Evolutionary conservation across 2,329 filamentous ascomycete genomes (phyloP).

Genomic region (Sporothrix euskadiensis): DNA sequence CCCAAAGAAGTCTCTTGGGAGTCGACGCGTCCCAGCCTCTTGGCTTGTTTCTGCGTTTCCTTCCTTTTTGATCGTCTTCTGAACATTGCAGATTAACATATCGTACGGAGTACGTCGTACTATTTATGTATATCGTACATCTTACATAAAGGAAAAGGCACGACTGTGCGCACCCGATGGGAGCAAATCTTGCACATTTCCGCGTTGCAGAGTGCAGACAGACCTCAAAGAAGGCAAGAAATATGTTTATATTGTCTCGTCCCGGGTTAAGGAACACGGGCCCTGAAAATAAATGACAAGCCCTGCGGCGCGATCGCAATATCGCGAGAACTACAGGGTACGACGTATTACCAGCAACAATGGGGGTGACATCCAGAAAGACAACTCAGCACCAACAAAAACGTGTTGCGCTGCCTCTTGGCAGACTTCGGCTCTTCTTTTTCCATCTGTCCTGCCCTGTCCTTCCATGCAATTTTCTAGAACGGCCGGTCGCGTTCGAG

Average conservation of each 20-base stretch:
- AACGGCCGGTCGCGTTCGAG: conserved; percentile 1
- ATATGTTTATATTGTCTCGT: background rate
- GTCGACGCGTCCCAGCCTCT: background rate
- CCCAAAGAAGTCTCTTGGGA: background rate
- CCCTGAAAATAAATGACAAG: conserved; percentile 15
- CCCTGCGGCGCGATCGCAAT: background rate
- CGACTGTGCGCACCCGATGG: background rate
- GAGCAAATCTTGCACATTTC: background rate
- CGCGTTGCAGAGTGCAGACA: background rate
- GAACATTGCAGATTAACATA: background rate
- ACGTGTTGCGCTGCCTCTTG: background rate
- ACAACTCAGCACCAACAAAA: background rate
- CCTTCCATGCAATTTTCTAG: conserved; percentile 7
- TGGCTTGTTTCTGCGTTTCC: background rate
- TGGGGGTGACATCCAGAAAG: background rate
- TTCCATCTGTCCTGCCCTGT: background rate
- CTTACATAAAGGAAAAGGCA: background rate
- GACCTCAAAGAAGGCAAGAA: background rate
- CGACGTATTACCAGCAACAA: background rate
- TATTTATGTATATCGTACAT: too few species aligned
- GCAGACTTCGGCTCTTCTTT: conserved; percentile 2
- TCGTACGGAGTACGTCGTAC: too few species aligned
- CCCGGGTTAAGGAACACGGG: background rate
- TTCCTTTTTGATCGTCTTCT: background rate
- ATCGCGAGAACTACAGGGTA: background rate